These are phyloP conservation scores for Tetrahymena borealis DNA, from an alignment of 73 alveolate species.

Conservation along the genomic window DNA sequence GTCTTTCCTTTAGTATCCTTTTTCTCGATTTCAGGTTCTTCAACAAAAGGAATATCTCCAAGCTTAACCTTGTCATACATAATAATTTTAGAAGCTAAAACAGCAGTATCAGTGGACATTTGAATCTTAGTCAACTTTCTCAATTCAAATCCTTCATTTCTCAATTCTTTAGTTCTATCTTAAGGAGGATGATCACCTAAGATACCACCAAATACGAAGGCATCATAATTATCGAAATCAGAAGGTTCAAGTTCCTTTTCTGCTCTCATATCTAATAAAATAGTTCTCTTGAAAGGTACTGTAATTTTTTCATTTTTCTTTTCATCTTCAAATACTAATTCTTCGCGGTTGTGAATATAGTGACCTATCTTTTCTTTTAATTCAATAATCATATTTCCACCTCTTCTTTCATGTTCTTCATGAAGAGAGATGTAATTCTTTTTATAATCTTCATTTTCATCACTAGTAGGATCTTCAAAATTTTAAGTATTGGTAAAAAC, in stretches of 20 bases:
- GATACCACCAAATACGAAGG: conserved; percentile 49
- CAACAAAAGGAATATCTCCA: not conserved
- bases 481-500: not conserved
- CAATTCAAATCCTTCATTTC: conserved; percentile 11
- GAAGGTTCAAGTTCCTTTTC: conserved; percentile 29
- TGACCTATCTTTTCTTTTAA: not conserved
- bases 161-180: conserved; percentile 47
- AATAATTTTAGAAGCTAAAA: not conserved
- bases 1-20: not conserved
- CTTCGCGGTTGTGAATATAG: not conserved
- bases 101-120: not conserved
- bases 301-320: not conserved
- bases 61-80: not conserved
- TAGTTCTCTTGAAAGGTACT: not conserved
- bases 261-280: conserved; percentile 51
- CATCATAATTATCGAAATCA: conserved; percentile 19
- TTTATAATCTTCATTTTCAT: not conserved
- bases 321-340: not conserved
- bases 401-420: not conserved
- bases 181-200: conserved; percentile 58
- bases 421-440: not conserved
- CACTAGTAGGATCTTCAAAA: not conserved
- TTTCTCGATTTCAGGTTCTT: not conserved
- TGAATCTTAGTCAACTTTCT: not conserved
- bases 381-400: not conserved